These are phyloP conservation scores for thale cress (Arabidopsis thaliana) DNA, from an alignment of 345 rosid genomes.

Conservation along the genomic window DNA sequence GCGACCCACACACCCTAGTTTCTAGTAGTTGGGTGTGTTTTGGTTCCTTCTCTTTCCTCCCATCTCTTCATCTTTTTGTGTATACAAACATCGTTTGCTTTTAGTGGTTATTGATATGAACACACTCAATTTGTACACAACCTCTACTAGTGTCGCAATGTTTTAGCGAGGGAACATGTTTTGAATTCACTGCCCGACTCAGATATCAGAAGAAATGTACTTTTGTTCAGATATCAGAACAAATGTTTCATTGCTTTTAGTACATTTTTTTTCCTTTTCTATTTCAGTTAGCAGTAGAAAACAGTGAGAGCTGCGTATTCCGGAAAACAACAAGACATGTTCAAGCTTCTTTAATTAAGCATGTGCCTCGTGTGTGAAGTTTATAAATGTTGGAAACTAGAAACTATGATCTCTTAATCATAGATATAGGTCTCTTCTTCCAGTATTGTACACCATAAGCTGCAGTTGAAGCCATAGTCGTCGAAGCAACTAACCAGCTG, in stretches of 20 bases:
- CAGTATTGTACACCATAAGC: conserved; percentile 80
- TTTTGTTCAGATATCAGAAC: background rate
- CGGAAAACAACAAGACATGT: background rate
- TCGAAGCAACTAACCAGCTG: conserved; percentile 90
- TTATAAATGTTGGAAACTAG: background rate
- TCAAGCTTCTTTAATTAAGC: background rate
- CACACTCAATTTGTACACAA: conserved; percentile 29
- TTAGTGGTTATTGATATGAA: conserved; percentile 20
- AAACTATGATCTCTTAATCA: conserved; percentile 50
- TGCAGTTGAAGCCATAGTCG: conserved; percentile 76
- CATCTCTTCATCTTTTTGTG: conserved; percentile 16
- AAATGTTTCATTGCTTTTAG: background rate
- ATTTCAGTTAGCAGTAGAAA: too few relatives aligned
- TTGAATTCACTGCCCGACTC: too few relatives aligned
- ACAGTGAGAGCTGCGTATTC: background rate
- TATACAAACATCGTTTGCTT: conserved; percentile 28
- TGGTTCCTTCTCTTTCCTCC: background rate
- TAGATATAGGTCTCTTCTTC: conserved; percentile 52
- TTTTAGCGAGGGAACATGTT: too few relatives aligned
- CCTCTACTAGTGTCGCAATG: background rate
- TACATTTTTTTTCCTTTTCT: background rate
- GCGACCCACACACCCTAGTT: conserved; percentile 15
- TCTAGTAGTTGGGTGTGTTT: conserved; percentile 33
- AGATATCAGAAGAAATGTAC: too few relatives aligned
- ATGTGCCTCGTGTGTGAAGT: background rate